These are phyloP conservation scores for Penicillium daleae DNA, from an alignment of 495 filamentous ascomycete genomes.

Conservation along the genomic window DNA sequence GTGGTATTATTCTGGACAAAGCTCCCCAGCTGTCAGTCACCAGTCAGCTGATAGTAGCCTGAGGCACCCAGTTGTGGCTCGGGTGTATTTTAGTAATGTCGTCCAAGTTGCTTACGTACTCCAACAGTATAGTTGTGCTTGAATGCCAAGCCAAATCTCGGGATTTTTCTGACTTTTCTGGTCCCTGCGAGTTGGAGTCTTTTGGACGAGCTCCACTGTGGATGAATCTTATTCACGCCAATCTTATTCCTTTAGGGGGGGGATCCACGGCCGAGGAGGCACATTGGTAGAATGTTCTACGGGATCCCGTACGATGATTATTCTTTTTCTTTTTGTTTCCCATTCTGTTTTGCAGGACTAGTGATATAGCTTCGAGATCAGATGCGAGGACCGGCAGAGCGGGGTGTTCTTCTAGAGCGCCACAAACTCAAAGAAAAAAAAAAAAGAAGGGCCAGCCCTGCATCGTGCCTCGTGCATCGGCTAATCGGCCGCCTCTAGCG, in stretches of 20 bases:
- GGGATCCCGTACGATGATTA: background rate
- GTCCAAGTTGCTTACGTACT: background rate
- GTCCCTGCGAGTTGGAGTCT: background rate
- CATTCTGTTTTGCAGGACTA: too few species aligned
- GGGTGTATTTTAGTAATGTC: background rate
- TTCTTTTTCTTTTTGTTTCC: background rate
- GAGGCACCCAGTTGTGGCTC: background rate
- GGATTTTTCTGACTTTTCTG: background rate
- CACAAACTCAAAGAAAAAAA: background rate
- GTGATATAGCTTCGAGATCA: background rate
- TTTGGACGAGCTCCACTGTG: background rate
- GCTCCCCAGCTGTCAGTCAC: background rate
- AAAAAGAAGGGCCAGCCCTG: background rate
- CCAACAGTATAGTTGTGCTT: background rate
- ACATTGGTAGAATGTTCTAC: background rate
- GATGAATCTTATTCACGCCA: background rate
- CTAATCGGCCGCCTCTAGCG: constrained; percentile 21
- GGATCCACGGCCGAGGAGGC: background rate
- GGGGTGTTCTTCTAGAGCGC: background rate
- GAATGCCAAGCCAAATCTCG: background rate
- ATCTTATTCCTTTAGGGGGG: background rate
- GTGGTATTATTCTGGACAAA: background rate
- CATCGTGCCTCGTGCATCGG: too few species aligned
- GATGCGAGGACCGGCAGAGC: background rate
- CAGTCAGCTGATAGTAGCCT: background rate